Evolutionary conservation across 2,329 filamentous ascomycete species (phyloP).

Genomic region (Cladophialophora psammophila): DNA sequence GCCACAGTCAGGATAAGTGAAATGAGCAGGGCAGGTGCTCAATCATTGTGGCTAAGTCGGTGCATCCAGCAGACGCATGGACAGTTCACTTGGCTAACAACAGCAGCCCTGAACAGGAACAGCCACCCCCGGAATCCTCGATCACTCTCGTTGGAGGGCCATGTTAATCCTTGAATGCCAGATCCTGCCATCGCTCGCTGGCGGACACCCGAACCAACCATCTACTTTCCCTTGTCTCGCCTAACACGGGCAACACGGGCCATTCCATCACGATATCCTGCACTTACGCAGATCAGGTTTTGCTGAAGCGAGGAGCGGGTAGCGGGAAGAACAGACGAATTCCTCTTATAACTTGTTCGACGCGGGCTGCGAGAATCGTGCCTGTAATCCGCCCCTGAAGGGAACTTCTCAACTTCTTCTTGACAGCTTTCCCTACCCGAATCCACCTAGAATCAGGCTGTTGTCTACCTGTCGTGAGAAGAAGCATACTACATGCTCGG

Average conservation of each 20-base stretch:
- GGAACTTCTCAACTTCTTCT: not conserved
- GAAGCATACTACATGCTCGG: not conserved
- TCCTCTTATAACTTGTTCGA: not conserved
- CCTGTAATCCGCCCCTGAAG: not conserved
- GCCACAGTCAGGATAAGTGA: not conserved
- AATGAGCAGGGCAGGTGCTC: not conserved
- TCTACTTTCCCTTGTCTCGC: constrained; percentile 1
- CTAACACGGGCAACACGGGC: not conserved
- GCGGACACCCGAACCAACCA: constrained; percentile 1
- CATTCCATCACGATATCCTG: constrained; percentile 2
- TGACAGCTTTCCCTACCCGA: not conserved
- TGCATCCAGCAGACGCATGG: not conserved
- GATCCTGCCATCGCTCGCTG: constrained; percentile 4
- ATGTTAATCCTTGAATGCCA: not conserved
- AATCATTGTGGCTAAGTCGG: not conserved
- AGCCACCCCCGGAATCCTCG: not conserved
- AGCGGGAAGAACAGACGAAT: not conserved
- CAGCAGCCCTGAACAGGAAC: not conserved
- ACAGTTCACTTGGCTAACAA: not conserved
- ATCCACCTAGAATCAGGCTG: not conserved
- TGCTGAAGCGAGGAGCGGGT: not conserved
- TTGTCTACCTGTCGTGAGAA: not conserved
- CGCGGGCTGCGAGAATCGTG: not conserved
- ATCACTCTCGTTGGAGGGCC: not conserved
- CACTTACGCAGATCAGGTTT: constrained; percentile 1